phyloP scores from a whole-genome alignment of 1,139 yeast genomes.

The Wickerhamomyces sp. region DNA sequence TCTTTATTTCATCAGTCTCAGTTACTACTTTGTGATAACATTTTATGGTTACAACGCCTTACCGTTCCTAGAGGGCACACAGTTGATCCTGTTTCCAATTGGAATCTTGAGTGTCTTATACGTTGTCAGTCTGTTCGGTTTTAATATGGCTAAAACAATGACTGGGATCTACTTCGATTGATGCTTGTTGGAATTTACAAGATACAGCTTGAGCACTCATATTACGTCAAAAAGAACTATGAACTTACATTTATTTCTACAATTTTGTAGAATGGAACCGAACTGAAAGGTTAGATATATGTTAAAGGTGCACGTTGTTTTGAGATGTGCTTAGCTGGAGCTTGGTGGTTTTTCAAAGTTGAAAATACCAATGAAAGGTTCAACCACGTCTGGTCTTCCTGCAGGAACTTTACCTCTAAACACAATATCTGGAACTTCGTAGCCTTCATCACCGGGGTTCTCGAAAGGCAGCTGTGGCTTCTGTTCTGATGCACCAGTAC shows the following conservation, averaged over 20 bases:
- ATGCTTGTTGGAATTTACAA: neutral
- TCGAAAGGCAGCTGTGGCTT: slow-evolving; percentile 15
- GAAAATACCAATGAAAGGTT: slow-evolving; percentile 53
- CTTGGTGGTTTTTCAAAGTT: slow-evolving; percentile 36
- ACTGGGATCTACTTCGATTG: slow-evolving; percentile 56
- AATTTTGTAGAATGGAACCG: neutral
- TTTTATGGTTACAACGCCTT: slow-evolving; percentile 85
- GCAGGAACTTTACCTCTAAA: slow-evolving; percentile 51
- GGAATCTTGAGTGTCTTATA: slow-evolving; percentile 54
- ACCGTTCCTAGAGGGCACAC: slow-evolving; percentile 69
- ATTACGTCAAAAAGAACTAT: too few relatives aligned
- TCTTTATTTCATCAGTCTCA: slow-evolving; percentile 64
- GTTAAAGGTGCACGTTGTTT: too few relatives aligned
- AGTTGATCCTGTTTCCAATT: slow-evolving; percentile 48
- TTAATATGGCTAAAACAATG: slow-evolving; percentile 69
- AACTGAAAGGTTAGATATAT: neutral
- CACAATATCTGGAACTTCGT: slow-evolving; percentile 40
- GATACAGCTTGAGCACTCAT: too few relatives aligned
- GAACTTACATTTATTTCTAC: too few relatives aligned
- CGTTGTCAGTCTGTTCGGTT: slow-evolving; percentile 55
- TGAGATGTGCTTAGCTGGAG: neutral
- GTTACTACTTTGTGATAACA: slow-evolving; percentile 73
- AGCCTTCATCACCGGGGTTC: slow-evolving; percentile 29
- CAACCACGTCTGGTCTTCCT: slow-evolving; percentile 47
- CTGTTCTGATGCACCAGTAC: neutral